Percentiles rank a stretch among this genome's conserved stretches.
Conservation (phyloP, 176 grass and related monocot species). For the Chrysopogon serrulatus region DNA sequence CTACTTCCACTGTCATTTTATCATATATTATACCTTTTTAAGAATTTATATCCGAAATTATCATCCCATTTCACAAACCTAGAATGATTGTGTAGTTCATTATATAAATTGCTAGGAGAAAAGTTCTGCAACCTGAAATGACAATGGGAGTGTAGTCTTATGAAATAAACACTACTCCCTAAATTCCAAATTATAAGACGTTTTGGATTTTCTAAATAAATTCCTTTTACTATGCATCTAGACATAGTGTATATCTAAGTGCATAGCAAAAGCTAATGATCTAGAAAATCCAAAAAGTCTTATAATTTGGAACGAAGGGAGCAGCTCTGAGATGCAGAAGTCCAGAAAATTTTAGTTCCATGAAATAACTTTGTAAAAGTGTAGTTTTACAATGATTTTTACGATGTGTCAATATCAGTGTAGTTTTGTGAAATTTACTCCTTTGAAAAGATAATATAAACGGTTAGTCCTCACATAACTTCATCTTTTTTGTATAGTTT, state of each 20-base stretch:
- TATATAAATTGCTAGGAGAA: background rate
- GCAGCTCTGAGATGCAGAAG: background rate
- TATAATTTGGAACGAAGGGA: no score
- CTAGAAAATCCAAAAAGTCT: no score
- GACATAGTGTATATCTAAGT: no score
- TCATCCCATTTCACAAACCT: background rate
- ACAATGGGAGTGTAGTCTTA: background rate
- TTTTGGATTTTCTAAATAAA: no score
- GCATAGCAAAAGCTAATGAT: no score
- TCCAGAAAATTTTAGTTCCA: background rate
- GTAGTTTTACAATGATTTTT: background rate
- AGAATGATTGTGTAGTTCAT: background rate
- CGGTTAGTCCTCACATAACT: background rate
- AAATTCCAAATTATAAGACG: no score
- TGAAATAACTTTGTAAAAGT: no score
- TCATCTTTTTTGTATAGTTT: background rate
- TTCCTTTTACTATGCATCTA: no score
- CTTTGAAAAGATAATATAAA: background rate
- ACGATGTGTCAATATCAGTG: background rate
- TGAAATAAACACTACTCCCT: background rate
- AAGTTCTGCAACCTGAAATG: background rate
- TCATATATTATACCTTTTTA: background rate
- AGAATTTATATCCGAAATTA: background rate
- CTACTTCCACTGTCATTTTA: background rate
- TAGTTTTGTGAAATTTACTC: background rate